Base-by-base conservation (phyloP, 2,329 filamentous ascomycete species). In the Conoideocrella luteorostrata region DNA sequence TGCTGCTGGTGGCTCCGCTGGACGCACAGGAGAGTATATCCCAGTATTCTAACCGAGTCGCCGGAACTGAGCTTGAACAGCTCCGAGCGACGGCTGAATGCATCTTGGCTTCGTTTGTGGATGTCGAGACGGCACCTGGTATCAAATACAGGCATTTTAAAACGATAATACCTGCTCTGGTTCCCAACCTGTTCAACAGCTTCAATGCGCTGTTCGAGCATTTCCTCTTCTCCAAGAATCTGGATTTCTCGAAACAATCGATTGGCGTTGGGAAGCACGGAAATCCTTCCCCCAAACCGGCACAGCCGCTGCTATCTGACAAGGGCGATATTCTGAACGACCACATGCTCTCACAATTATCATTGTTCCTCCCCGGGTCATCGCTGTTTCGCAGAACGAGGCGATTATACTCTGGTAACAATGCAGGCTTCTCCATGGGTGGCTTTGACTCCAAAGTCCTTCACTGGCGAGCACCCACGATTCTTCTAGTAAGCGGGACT, bases 341-440 rank as follows among this genome's bases (percentile, higher is more conserved):
- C n/a, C 78, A 78, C 49, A 60, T 77, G 1, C 61, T 88, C 1
- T 82, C 77, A 3, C 85, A 89, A 55, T 66, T 89, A 4, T 87
- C 85, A 0, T 82, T 88, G 55, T 88, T 88, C 56, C 70, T 89
- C 22, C 77, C 78, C 2, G 78, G 80, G 6, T 69, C 69, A 4
- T 72, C 75, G 2, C 69, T 89, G 5, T 88, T 88, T 58, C 70
- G 78, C 10, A 71, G 78, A 3, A 67, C 88, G 3, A 76, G 82
- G 1, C 71, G 80, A 2, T 68, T 89, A 0, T 89, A 88, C 57
- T 82, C 80, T 2, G 85, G 84, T 5, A 80, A 76, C 37, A 75
- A 79, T 21, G 78, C 82, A 11, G 85, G 85, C 5, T 89, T 88
- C 62, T 86, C 82, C 17, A 84, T 88, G 78, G 83, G 84, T 18